These are phyloP conservation scores for Ustilago shanxiensis DNA, from an alignment of 1,284 basidiomycete genomes.

Conservation along the genomic window DNA sequence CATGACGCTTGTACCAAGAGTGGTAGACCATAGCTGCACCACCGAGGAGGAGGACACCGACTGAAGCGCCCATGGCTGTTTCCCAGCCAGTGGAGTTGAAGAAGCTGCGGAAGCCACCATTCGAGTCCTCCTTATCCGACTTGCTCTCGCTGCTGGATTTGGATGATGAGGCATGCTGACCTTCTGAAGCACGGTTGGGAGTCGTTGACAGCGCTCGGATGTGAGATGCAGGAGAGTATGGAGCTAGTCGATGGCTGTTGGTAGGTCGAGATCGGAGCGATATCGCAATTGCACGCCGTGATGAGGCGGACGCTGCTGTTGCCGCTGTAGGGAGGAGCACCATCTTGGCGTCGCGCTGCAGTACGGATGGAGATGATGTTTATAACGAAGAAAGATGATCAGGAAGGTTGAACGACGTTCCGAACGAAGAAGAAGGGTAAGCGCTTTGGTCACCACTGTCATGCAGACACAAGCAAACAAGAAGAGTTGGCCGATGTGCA, in stretches of 20 bases:
- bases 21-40: conserved; percentile 63
- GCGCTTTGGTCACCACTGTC: conserved; percentile 4
- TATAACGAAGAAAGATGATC: neutral
- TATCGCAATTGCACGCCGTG: conserved; percentile 13
- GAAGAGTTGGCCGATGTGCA: neutral
- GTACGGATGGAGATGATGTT: neutral
- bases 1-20: conserved; percentile 61
- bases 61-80: conserved; percentile 65
- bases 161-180: conserved; percentile 11
- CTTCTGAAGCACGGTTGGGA: conserved; percentile 9
- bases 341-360: conserved; percentile 9
- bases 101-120: conserved; percentile 44
- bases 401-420: neutral
- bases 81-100: conserved; percentile 66
- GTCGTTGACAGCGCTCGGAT: conserved; percentile 14
- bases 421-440: neutral
- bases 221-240: neutral
- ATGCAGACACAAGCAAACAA: neutral
- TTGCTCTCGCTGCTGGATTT: conserved; percentile 9
- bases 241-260: neutral
- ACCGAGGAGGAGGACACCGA: conserved; percentile 63
- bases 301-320: conserved; percentile 22
- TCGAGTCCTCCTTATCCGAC: conserved; percentile 32
- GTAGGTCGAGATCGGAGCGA: conserved; percentile 5
- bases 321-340: conserved; percentile 3